Base-by-base conservation (phyloP, 345 rosid species). In the Melastoma malabathricum region DNA sequence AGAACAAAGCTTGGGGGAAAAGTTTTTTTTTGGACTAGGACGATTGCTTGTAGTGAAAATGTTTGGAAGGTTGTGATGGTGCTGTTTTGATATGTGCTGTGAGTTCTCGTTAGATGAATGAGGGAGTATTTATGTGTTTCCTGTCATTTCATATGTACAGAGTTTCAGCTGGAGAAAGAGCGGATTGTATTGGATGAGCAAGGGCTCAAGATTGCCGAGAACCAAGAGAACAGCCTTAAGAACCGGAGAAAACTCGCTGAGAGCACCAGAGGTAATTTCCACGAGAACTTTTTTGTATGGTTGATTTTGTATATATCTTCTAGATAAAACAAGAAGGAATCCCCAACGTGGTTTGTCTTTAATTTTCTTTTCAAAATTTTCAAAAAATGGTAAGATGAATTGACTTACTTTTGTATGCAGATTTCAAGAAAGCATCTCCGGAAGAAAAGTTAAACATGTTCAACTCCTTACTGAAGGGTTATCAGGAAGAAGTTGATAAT, bases 401-500 rank as follows among this genome's bases (percentile, higher is more conserved):
- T 25, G 29, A 41, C n/a, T 39, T 10, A 17, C 18, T 6, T 39
- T 29, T 38, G 43, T 31, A 15, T 29, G 0, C 81, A 92, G 99
- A 85, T 77, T 88, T 92, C 75, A 92, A 92, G 75, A 92, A 83
- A 82, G 99, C 99, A 64, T 76, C 97, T 8, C 46, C 83, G 0
- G 95, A 92, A 60, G 85, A 87, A 34, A 88, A 87, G 73, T 74
- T 84, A 68, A 69, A 76, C 59, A 67, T 83, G 78, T 92, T 92
- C 72, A 87, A 77, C 66, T 75, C 98, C 46, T 76, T 92, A 63
- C 97, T 92, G 14, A 92, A 82, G 79, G 86, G 90, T 47, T 92
- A 84, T 67, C 99, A 88, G 70, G 99, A 92, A 78, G 99, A 92
- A 83, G 97, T 92, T 25, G 97, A 92, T 75, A 92, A 88, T 72